Evolutionary conservation across 352 stramenopile genomes (phyloP).

Genomic region (Phytophthora cryptogea): DNA sequence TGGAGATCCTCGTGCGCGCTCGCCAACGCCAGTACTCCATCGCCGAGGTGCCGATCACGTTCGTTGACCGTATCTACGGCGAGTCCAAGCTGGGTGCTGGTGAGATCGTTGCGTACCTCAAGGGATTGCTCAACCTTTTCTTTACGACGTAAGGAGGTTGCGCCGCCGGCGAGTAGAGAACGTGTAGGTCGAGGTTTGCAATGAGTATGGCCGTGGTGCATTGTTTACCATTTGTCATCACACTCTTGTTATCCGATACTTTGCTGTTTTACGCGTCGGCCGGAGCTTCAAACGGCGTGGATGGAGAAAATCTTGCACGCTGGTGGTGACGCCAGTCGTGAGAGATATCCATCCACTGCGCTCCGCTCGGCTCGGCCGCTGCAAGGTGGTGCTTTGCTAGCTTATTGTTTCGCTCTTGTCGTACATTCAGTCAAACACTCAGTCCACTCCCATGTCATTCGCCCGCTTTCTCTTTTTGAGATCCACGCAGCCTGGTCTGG

Average conservation of each 20-base stretch:
- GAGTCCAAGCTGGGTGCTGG: conserved; percentile 97
- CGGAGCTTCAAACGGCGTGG: conserved; percentile 7
- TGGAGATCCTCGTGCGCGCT: conserved; percentile 98
- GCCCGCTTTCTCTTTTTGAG: conserved; percentile 15
- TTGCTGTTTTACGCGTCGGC: conserved; percentile 28
- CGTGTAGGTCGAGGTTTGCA: conserved; percentile 17
- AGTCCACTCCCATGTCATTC: conserved; percentile 14
- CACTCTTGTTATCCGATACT: conserved; percentile 32
- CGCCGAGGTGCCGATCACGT: conserved; percentile 97
- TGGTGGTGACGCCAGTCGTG: conserved; percentile 14
- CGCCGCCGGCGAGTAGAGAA: conserved; percentile 11
- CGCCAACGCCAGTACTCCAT: conserved; percentile 92
- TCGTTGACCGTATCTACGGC: conserved; percentile 99
- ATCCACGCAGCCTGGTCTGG: conserved; percentile 25
- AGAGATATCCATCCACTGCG: background rate
- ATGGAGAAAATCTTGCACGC: conserved; percentile 9
- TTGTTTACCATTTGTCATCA: conserved; percentile 29
- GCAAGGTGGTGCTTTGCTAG: conserved; percentile 14
- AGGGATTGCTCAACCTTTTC: conserved; percentile 95
- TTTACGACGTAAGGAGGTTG: conserved; percentile 86
- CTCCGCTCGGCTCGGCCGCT: conserved; percentile 4
- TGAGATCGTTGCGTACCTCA: conserved; percentile 98
- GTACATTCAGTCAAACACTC: conserved; percentile 30
- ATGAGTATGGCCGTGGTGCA: conserved; percentile 29
- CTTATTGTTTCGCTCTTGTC: conserved; percentile 22